phyloP scores from a whole-genome alignment of 192 early-diverging fungal species.

The Mortierella hygrophila region DNA sequence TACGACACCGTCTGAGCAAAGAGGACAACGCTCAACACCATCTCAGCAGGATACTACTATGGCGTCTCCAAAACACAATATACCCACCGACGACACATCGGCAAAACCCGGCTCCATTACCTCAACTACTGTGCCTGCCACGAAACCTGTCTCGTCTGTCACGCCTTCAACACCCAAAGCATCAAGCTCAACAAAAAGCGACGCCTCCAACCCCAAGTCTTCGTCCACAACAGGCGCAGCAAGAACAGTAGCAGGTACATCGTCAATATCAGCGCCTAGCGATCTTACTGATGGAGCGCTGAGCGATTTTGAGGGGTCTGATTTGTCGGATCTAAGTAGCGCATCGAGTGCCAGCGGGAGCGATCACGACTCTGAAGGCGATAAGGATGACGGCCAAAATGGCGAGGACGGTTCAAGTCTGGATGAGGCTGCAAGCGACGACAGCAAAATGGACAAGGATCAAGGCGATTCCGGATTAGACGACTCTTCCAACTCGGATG shows the following conservation, averaged over 20 bases:
- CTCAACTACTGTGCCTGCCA: neutral
- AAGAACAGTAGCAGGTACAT: neutral
- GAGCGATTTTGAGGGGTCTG: constrained; percentile 50
- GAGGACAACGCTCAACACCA: neutral
- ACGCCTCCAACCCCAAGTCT: neutral
- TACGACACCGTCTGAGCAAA: neutral
- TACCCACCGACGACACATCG: constrained; percentile 8
- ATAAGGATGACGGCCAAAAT: neutral
- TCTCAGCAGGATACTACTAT: neutral
- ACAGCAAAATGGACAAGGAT: constrained; percentile 17
- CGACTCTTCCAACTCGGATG: constrained; percentile 26
- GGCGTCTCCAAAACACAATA: constrained; percentile 4
- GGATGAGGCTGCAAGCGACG: constrained; percentile 21
- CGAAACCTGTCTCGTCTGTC: neutral
- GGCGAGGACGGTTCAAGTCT: constrained; percentile 15
- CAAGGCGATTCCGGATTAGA: constrained; percentile 3
- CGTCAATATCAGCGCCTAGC: neutral
- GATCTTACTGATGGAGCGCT: constrained; percentile 36
- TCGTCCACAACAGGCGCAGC: neutral
- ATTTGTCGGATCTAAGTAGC: constrained; percentile 50
- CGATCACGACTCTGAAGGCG: constrained; percentile 20
- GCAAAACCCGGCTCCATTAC: neutral
- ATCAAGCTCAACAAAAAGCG: neutral
- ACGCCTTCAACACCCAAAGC: neutral
- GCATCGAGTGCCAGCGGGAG: constrained; percentile 33